Evolutionary conservation across 306 rosid species (phyloP).

Genomic region (Corylus americana): DNA sequence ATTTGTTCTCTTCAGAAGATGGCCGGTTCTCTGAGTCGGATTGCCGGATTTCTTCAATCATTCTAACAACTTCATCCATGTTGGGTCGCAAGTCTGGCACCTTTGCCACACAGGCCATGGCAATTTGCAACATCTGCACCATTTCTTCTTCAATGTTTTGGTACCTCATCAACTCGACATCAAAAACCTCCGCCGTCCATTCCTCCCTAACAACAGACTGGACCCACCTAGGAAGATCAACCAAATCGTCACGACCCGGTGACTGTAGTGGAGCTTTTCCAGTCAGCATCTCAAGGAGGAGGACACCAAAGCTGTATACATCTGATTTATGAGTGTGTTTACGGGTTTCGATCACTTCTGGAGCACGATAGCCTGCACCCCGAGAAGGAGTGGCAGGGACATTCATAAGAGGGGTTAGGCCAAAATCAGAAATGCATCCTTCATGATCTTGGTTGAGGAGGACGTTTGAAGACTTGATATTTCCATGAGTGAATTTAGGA

Average conservation of each 20-base stretch:
- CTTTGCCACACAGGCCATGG: conserved; percentile 89
- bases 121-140: conserved; percentile 98
- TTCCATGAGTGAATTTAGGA: conserved; percentile 84
- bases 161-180: conserved; percentile 88
- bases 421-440: conserved; percentile 86
- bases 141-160: conserved; percentile 92
- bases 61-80: conserved; percentile 84
- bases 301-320: conserved; percentile 90
- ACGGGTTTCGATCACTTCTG: conserved; percentile 84
- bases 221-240: conserved; percentile 97
- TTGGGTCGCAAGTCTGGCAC: conserved; percentile 83
- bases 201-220: conserved; percentile 97
- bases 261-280: conserved; percentile 96
- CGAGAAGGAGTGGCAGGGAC: conserved; percentile 72
- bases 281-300: conserved; percentile 86
- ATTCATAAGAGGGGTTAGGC: conserved; percentile 83
- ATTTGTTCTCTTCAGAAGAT: conserved; percentile 90
- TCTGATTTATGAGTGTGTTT: conserved; percentile 92
- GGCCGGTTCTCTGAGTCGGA: conserved; percentile 98
- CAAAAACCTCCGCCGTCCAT: conserved; percentile 98
- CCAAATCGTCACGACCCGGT: conserved; percentile 86
- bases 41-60: conserved; percentile 95
- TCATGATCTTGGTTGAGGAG: conserved; percentile 75
- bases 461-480: conserved; percentile 84
- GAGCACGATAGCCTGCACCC: conserved; percentile 92